Evolutionary conservation across 73 alveolate genomes (phyloP).

Genomic region (Paramecium sexaurelia): DNA sequence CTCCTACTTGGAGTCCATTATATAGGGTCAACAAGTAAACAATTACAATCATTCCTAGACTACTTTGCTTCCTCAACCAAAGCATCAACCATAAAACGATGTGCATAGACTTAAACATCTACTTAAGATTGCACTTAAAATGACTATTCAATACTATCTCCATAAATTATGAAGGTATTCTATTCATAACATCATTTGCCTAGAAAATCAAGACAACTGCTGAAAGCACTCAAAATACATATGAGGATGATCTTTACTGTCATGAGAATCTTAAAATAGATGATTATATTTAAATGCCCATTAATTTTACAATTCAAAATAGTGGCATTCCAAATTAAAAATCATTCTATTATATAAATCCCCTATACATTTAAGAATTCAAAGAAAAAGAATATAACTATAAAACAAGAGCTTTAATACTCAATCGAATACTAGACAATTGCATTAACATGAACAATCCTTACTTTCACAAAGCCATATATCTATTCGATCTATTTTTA

Average conservation of each 20-base stretch:
- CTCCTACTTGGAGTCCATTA: background rate
- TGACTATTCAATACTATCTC: background rate
- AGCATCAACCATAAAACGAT: background rate
- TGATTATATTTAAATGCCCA: background rate
- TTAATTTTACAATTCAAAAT: background rate
- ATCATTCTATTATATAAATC: background rate
- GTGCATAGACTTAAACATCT: background rate
- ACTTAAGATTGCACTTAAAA: background rate
- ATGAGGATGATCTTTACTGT: background rate
- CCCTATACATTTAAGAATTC: background rate
- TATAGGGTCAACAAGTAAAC: background rate
- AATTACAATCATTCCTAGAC: background rate
- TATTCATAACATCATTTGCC: background rate
- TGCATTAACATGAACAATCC: background rate
- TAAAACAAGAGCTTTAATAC: background rate
- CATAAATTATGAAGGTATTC: background rate
- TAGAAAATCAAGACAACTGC: background rate
- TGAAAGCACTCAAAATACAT: background rate
- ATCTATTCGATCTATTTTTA: background rate
- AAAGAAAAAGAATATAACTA: background rate
- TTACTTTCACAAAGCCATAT: background rate
- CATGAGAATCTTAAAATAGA: background rate
- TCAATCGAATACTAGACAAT: background rate
- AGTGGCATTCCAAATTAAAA: background rate
- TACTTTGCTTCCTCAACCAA: background rate